Conservation (phyloP, 2,329 filamentous ascomycete genomes). For the Penicillium rolfsii region DNA sequence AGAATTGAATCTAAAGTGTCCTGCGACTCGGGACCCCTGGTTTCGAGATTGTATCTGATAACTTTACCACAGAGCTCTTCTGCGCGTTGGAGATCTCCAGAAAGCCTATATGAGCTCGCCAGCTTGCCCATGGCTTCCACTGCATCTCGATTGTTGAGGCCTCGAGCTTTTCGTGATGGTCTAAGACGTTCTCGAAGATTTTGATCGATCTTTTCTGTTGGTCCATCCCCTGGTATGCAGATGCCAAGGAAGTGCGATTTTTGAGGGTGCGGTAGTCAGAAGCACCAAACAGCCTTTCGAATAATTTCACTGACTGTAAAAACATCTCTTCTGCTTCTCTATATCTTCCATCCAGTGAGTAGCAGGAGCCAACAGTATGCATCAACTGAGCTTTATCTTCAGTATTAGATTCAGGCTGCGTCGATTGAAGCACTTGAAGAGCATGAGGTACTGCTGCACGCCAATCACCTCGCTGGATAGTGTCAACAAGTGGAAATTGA, state of each 20-base stretch:
- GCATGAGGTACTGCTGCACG: constrained; percentile 27
- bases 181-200: background rate
- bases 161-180: background rate
- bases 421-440: constrained; percentile 1
- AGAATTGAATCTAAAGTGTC: background rate
- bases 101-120: background rate
- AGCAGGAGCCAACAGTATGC: constrained; percentile 12
- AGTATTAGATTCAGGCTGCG: constrained; percentile 2
- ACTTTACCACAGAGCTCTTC: background rate
- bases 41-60: background rate
- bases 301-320: background rate
- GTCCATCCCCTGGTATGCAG: background rate
- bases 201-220: background rate
- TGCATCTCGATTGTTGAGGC: background rate
- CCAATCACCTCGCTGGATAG: constrained; percentile 22
- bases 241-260: background rate
- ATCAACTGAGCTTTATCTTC: background rate
- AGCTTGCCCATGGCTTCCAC: background rate
- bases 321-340: constrained; percentile 18
- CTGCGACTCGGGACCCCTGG: background rate
- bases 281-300: background rate
- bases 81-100: background rate
- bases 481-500: background rate
- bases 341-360: constrained; percentile 22
- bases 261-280: background rate